These are phyloP conservation scores for Comarum palustre DNA, from an alignment of 306 rosid species.

Conservation along the genomic window DNA sequence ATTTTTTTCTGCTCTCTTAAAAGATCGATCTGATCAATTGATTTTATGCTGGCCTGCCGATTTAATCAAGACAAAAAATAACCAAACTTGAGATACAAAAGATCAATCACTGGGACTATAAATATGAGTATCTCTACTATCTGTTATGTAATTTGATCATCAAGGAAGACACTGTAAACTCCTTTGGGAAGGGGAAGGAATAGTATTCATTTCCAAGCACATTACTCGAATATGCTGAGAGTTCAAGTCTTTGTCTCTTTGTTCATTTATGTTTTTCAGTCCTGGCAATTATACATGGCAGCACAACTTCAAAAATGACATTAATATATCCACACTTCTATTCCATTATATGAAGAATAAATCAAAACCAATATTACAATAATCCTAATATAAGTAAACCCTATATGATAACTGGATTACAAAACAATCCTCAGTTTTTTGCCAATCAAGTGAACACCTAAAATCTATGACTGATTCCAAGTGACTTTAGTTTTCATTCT, in stretches of 20 bases:
- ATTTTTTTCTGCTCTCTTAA: constrained; percentile 87
- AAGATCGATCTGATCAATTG: constrained; percentile 78
- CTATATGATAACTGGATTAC: not conserved
- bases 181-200: not conserved
- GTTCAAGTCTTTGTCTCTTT: not conserved
- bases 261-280: not conserved
- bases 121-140: not conserved
- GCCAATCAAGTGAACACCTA: not conserved
- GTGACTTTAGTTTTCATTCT: not conserved
- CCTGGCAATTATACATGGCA: not conserved
- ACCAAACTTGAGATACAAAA: not conserved
- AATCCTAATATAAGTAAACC: not conserved
- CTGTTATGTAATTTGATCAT: not conserved
- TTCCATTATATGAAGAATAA: not conserved
- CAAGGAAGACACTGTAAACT: not conserved
- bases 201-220: not conserved
- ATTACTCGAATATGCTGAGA: not conserved
- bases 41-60: constrained; percentile 69
- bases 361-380: not conserved
- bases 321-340: not conserved
- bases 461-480: not conserved
- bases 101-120: not conserved
- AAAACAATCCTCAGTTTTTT: not conserved
- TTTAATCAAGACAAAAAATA: constrained; percentile 12
- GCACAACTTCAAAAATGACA: not conserved